Evolutionary conservation across 306 rosid species (phyloP).

Genomic region (Cotoneaster glaucophyllus): DNA sequence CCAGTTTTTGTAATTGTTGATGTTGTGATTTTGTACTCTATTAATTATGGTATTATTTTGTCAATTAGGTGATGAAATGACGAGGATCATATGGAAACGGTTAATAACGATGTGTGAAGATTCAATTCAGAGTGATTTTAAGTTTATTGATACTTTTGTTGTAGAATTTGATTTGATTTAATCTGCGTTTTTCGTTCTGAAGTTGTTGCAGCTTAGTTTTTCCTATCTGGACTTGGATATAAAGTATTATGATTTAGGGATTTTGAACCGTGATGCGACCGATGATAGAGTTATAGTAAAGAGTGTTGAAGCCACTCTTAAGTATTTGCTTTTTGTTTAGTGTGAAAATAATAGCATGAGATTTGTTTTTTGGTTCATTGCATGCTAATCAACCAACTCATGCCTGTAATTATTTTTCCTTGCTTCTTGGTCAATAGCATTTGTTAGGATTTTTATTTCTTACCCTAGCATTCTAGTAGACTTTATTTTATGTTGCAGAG

Average conservation of each 20-base stretch:
- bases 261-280: slow-evolving; percentile 81
- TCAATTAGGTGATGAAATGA: slow-evolving; percentile 85
- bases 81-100: slow-evolving; percentile 69
- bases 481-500: slow-evolving; percentile 52
- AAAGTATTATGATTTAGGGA: slow-evolving; percentile 84
- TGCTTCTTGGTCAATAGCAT: too few relatives aligned
- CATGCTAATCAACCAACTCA: too few relatives aligned
- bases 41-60: not conserved
- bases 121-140: not conserved
- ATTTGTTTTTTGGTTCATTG: too few relatives aligned
- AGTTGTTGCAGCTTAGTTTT: slow-evolving; percentile 74
- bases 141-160: not conserved
- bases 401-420: too few relatives aligned
- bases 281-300: slow-evolving; percentile 81
- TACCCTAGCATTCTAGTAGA: slow-evolving; percentile 4
- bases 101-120: slow-evolving; percentile 22
- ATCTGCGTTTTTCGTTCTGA: not conserved
- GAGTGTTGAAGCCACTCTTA: slow-evolving; percentile 87
- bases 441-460: not conserved
- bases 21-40: not conserved
- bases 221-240: slow-evolving; percentile 78
- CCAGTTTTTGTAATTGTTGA: not conserved
- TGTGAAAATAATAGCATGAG: not conserved
- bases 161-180: slow-evolving; percentile 5
- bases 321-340: slow-evolving; percentile 20